phyloP scores from a whole-genome alignment of 2,329 filamentous ascomycete genomes.

The Phialophora macrospora region DNA sequence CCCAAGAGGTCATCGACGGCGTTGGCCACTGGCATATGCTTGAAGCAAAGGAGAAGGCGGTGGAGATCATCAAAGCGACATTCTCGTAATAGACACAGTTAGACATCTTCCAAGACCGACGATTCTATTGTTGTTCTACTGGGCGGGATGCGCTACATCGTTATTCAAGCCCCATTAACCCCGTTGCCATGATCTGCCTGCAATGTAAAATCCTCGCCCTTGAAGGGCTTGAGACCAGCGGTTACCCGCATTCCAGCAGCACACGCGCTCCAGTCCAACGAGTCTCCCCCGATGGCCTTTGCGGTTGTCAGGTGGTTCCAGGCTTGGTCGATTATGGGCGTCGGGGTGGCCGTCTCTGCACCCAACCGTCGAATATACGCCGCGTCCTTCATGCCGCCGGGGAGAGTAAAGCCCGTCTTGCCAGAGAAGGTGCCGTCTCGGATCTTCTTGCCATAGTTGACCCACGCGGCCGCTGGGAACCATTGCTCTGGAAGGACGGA shows the following conservation, averaged over 20 bases:
- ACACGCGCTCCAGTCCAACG: constrained; percentile 22
- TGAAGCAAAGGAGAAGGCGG: constrained; percentile 48
- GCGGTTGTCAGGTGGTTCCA: constrained; percentile 22
- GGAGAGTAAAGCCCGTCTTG: constrained; percentile 20
- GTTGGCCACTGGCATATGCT: constrained; percentile 59
- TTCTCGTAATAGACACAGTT: constrained; percentile 16
- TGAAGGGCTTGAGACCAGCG: constrained; percentile 19
- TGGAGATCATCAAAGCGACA: constrained; percentile 19
- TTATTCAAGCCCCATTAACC: constrained; percentile 6
- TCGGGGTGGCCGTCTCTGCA: constrained; percentile 17
- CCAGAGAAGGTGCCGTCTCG: constrained; percentile 16
- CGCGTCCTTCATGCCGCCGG: constrained; percentile 22
- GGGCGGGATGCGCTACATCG: not conserved
- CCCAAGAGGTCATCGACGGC: constrained; percentile 27
- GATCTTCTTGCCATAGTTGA: constrained; percentile 24
- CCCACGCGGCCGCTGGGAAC: constrained; percentile 22
- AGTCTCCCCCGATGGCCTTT: constrained; percentile 17
- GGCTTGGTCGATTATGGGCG: constrained; percentile 19
- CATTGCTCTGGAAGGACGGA: constrained; percentile 9
- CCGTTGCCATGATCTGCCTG: constrained; percentile 7
- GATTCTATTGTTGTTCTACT: not conserved
- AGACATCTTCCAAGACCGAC: not conserved
- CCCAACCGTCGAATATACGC: constrained; percentile 18
- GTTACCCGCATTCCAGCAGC: constrained; percentile 19
- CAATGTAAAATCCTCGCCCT: constrained; percentile 21